Conservation (phyloP, 164 flowering plant species). For the Berberis thunbergii region DNA sequence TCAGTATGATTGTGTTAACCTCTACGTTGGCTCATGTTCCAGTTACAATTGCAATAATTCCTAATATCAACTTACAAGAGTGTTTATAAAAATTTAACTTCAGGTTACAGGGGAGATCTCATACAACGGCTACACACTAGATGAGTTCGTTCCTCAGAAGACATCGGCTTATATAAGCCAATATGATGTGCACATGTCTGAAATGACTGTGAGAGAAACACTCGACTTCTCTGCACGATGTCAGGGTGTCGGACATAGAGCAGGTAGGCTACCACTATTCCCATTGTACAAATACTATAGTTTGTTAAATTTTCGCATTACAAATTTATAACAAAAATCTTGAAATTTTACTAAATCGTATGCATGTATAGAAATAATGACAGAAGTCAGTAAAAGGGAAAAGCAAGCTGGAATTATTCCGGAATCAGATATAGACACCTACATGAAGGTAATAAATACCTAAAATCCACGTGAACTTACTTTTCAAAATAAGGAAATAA, state of each 20-base stretch:
- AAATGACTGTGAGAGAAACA: conserved; percentile 2
- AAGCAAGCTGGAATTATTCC: conserved; percentile 4
- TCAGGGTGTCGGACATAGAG: conserved; percentile 2
- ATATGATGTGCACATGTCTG: background rate
- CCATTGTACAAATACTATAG: background rate
- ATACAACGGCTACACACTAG: conserved; percentile 1
- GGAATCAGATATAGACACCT: background rate
- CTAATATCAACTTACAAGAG: too few relatives aligned
- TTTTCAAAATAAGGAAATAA: too few relatives aligned
- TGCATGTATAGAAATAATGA: conserved; percentile 2
- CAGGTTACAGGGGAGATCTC: conserved; percentile 5
- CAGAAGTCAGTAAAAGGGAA: background rate
- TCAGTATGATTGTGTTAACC: too few relatives aligned
- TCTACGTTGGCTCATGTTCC: too few relatives aligned
- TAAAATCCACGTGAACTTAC: background rate
- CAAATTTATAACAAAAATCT: background rate
- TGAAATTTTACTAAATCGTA: background rate
- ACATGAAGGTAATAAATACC: conserved; percentile 3
- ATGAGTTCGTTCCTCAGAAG: conserved; percentile 2
- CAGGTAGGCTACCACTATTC: background rate
- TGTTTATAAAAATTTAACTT: background rate
- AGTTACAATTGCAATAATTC: too few relatives aligned
- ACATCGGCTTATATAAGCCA: conserved; percentile 2
- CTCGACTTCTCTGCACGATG: conserved; percentile 3
- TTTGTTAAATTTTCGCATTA: background rate